These are phyloP conservation scores for Bjerkandera adusta DNA, from an alignment of 1,284 basidiomycete species.

Conservation along the genomic window DNA sequence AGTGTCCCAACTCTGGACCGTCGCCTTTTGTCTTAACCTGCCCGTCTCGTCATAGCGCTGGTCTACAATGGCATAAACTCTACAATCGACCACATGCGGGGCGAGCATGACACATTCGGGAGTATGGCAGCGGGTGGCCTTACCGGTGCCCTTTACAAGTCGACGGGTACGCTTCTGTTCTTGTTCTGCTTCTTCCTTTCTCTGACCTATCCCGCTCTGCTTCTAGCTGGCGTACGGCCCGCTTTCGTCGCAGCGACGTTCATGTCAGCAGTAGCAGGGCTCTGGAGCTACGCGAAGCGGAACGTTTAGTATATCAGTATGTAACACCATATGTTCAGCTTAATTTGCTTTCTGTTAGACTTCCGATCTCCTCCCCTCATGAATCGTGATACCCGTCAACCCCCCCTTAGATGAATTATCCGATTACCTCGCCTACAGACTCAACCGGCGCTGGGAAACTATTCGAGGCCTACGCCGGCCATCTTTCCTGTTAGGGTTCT, in stretches of 20 bases:
- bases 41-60: conserved; percentile 53
- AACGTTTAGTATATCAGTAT: conserved; percentile 49
- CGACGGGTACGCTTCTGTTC: conserved; percentile 70
- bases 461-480: too few relatives aligned
- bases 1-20: conserved; percentile 30
- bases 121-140: conserved; percentile 91
- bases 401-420: conserved; percentile 16
- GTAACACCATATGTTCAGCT: conserved; percentile 23
- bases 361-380: conserved; percentile 16
- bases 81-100: conserved; percentile 84
- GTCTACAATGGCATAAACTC: conserved; percentile 98
- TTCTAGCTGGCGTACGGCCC: conserved; percentile 85
- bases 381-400: conserved; percentile 21
- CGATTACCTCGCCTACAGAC: conserved; percentile 13
- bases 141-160: conserved; percentile 92
- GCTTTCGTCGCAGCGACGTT: conserved; percentile 86
- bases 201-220: conserved; percentile 35
- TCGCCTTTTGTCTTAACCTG: conserved; percentile 34
- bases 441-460: conserved; percentile 15
- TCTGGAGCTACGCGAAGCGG: conserved; percentile 92
- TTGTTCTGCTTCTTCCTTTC: conserved; percentile 30
- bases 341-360: conserved; percentile 22
- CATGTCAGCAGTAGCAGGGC: conserved; percentile 85
- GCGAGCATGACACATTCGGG: conserved; percentile 89
- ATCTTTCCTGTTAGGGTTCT: conserved; percentile 10